Base-by-base conservation (phyloP, 192 early-diverging fungal species). In the Gamsiella multidivaricata region DNA sequence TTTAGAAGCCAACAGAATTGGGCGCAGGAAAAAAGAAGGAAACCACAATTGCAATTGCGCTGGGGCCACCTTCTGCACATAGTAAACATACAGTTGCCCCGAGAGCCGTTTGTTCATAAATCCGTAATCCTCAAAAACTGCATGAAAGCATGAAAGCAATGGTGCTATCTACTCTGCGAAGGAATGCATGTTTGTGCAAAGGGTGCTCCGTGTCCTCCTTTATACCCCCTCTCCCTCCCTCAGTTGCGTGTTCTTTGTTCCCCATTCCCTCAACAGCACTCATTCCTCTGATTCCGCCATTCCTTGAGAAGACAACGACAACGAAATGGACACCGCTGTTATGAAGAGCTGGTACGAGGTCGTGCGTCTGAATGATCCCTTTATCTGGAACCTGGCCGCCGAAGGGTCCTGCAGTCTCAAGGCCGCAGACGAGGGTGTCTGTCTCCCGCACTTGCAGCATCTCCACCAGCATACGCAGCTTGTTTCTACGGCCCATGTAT, bases 291-390 rank as follows among this genome's bases (percentile, higher is more conserved):
- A n/a, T n/a, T 20, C 15, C 20, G 5, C 0, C 29, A 25, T 15
- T 18, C 1, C 23, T 34, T 26, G 17, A n/a, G n/a, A n/a, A n/a
- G n/a, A n/a, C n/a, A n/a, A n/a, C n/a, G n/a, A n/a, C n/a, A n/a
- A n/a, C 25, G 5, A 26, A 33, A 78, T 78, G 74, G 65, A 63
- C 28, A 78, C 65, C 20, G 49, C 74, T 12, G 56, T 62, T 20
- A 42, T 69, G 45, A 68, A 78, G 26, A 78, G 74, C 25, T 78
- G 74, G 74, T 69, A 37, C 23, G 74, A 78, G 49, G 59, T 78
- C 29, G 54, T 78, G 17, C 59, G 66, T 14, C 47, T 43, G 36
- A 64, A 60, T 22, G 74, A 78, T 54, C 74, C 74, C 20, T 46
- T 78, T 41, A 61, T 78, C 26, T 78, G 74, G 74, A 69, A 36